Evolutionary conservation across 495 filamentous ascomycete genomes (phyloP), one percentile per base, ranked within the genome.

Genomic region (Hypoxylon subgilvum): DNA sequence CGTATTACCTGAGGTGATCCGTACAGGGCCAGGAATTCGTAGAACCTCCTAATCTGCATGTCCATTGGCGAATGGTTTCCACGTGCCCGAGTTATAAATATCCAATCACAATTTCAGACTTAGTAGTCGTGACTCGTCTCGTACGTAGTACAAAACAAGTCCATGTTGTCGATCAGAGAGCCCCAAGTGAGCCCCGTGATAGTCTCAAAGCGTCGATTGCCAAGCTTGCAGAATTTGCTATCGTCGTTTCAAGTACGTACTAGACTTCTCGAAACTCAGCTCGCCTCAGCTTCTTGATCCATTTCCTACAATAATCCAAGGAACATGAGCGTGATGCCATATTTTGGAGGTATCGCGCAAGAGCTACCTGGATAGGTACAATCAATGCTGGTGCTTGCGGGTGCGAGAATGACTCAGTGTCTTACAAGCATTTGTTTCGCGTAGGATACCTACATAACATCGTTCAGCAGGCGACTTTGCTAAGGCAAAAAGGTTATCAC

Each of bases 91-190:
- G 8, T 22, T 28, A 38, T 49, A 27, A 43, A 43, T 23, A 14
- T 6, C 10, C 10, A 30, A 5, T 30, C 27, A 30, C 10, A 5
- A 30, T 30, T n/a, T 13, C 12, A 35, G 31, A n/a, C 6, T 17
- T 38, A 16, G 2, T 16, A 7, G 16, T 17, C 8, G 4, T 30
- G 21, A 36, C 34, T 40, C 45, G 22, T 21, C 51, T 52, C 41
- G 31, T 42, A 25, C 40, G 35, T 52, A 34, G 31, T 42, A 25
- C 40, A 41, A 52, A 56, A 56, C 52, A 6, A 35, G 34, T 28
- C 59, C 52, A 52, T 46, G 50, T 21, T 16, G 59, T 57, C 52
- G 59, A 63, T 63, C 59, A 63, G 23, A n/a, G 47, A 50, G 23
- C 17, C 2, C 16, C 23, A 50, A 27, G 47, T 57, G 52, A 57